These are phyloP conservation scores for Lentinula sp. DNA, from an alignment of 768 basidiomycete genomes.

Conservation along the genomic window DNA sequence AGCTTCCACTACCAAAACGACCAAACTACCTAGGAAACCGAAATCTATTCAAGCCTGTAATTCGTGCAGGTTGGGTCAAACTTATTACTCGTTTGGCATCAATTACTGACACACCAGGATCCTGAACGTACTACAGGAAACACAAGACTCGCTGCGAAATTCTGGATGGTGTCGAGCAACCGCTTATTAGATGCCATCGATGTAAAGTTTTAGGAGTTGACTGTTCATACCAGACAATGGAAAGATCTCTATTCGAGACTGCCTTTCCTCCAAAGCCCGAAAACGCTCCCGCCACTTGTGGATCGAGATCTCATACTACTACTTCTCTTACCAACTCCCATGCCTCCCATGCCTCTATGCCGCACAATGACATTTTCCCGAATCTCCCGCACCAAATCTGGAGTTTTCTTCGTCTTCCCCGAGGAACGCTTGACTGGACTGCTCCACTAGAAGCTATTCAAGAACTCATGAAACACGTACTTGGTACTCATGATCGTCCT, in stretches of 20 bases:
- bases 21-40: constrained; percentile 19
- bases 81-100: too few relatives aligned
- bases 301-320: neutral
- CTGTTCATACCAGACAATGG: constrained; percentile 31
- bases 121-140: constrained; percentile 17
- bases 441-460: constrained; percentile 37
- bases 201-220: constrained; percentile 32
- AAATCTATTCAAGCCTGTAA: constrained; percentile 25
- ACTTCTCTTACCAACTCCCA: neutral
- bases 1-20: neutral
- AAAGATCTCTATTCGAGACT: neutral
- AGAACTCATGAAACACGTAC: constrained; percentile 21
- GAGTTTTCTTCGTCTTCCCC: constrained; percentile 30
- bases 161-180: constrained; percentile 25
- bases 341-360: neutral
- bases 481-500: constrained; percentile 7
- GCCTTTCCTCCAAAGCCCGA: neutral
- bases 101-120: too few relatives aligned
- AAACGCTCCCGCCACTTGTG: neutral
- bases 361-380: neutral
- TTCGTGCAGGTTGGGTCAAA: constrained; percentile 19
- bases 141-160: constrained; percentile 40
- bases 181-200: constrained; percentile 28
- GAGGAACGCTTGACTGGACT: constrained; percentile 27
- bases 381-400: constrained; percentile 17